Conservation (phyloP, 2,329 filamentous ascomycete genomes). For the Monilinia laxa region DNA sequence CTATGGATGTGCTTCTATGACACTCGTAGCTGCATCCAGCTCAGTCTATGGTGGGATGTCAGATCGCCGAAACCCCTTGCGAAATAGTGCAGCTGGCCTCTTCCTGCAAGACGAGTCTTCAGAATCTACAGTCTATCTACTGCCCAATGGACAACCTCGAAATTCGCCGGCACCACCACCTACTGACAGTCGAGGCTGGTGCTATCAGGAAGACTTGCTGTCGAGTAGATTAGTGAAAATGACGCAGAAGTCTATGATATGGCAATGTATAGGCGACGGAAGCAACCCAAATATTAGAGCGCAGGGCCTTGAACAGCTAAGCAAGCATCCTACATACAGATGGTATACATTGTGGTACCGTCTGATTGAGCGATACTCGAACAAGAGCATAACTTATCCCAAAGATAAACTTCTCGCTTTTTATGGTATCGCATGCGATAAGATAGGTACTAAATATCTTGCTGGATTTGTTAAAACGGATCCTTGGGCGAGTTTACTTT, state of each 20-base stretch:
- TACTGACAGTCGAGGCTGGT: background rate
- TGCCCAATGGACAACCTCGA: constrained; percentile 6
- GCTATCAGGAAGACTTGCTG: background rate
- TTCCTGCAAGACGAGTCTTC: background rate
- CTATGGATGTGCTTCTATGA: constrained; percentile 1
- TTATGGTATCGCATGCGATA: background rate
- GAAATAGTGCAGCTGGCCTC: background rate
- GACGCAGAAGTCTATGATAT: background rate
- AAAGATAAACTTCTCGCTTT: background rate
- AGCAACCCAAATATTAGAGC: background rate
- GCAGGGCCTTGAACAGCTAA: background rate
- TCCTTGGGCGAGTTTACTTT: background rate
- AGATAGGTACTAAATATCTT: background rate
- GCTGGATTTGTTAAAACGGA: background rate
- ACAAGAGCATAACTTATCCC: background rate
- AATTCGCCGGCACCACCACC: background rate
- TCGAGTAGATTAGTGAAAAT: background rate
- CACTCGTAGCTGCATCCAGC: background rate
- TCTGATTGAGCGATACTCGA: background rate
- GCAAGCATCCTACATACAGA: background rate
- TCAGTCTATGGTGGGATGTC: background rate
- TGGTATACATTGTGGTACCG: background rate
- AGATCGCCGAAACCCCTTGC: background rate
- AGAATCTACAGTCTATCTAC: background rate
- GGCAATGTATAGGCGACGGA: background rate